phyloP scores from a whole-genome alignment of 192 early-diverging fungal genomes.

The Pecoramyces ruminantium region DNA sequence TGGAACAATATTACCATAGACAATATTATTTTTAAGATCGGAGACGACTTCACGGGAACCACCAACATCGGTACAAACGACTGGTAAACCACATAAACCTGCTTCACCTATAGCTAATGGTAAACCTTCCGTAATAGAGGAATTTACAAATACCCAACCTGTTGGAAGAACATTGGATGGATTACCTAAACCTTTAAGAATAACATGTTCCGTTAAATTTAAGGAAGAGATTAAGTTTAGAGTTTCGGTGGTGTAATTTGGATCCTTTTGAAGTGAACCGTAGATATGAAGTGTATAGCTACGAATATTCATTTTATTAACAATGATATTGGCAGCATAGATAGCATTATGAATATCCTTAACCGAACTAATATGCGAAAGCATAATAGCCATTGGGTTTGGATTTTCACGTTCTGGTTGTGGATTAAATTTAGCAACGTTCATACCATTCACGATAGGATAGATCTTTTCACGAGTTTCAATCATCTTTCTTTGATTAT shows the following conservation, averaged over 20 bases:
- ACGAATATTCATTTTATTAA: slow-evolving; percentile 19
- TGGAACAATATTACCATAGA: slow-evolving; percentile 17
- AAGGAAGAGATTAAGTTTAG: slow-evolving; percentile 9
- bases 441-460: slow-evolving; percentile 23
- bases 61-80: slow-evolving; percentile 17
- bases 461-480: slow-evolving; percentile 5
- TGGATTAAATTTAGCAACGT: slow-evolving; percentile 15
- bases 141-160: slow-evolving; percentile 27
- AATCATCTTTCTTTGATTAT: not conserved
- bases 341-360: slow-evolving; percentile 27
- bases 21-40: slow-evolving; percentile 4
- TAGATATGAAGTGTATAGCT: slow-evolving; percentile 20
- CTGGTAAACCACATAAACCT: slow-evolving; percentile 14
- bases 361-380: slow-evolving; percentile 24
- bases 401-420: slow-evolving; percentile 6
- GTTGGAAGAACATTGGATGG: slow-evolving; percentile 18
- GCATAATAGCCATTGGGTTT: slow-evolving; percentile 17
- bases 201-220: slow-evolving; percentile 14
- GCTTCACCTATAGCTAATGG: slow-evolving; percentile 16
- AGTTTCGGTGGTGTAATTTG: slow-evolving; percentile 17
- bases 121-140: slow-evolving; percentile 20
- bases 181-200: slow-evolving; percentile 18
- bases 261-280: slow-evolving; percentile 20
- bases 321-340: slow-evolving; percentile 16
- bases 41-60: slow-evolving; percentile 15